Conservation (phyloP, 1,284 basidiomycete species). For the Fomitopsis schrenkii region DNA sequence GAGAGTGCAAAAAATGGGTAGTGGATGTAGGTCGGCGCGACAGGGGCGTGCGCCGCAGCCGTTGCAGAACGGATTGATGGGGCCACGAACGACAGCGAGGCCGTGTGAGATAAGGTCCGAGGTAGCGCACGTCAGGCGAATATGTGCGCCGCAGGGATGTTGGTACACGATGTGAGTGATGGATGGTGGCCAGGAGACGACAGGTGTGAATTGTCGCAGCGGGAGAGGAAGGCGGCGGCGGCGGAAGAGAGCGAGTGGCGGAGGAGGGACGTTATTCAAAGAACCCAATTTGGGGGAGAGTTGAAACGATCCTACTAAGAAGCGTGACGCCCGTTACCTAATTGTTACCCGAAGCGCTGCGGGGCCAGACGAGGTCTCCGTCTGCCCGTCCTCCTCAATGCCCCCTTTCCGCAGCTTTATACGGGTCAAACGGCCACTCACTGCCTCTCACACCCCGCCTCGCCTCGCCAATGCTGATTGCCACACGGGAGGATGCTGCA, state of each 20-base stretch:
- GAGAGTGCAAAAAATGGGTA: constrained; percentile 2
- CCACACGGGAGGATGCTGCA: not conserved
- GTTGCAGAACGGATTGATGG: constrained; percentile 1
- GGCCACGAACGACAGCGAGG: not conserved
- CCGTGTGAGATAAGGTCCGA: constrained; percentile 1
- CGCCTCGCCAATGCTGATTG: too few species aligned
- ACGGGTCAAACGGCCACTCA: not conserved
- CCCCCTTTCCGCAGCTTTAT: not conserved
- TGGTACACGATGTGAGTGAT: not conserved
- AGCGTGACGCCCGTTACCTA: constrained; percentile 24
- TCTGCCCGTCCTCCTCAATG: not conserved
- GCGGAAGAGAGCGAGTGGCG: not conserved
- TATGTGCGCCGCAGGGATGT: not conserved
- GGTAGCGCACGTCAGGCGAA: not conserved
- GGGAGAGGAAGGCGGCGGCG: constrained; percentile 5
- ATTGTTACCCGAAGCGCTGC: constrained; percentile 8
- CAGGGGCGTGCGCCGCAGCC: constrained; percentile 1
- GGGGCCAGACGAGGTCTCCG: not conserved
- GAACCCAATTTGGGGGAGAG: constrained; percentile 31
- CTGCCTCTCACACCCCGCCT: too few species aligned
- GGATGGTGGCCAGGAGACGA: not conserved
- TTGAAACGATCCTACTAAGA: constrained; percentile 27
- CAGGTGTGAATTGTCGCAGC: not conserved
- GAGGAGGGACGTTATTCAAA: constrained; percentile 28
- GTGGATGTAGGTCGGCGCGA: constrained; percentile 1